These are phyloP conservation scores for Annulohypoxylon bovei DNA, from an alignment of 495 filamentous ascomycete genomes.

Conservation along the genomic window DNA sequence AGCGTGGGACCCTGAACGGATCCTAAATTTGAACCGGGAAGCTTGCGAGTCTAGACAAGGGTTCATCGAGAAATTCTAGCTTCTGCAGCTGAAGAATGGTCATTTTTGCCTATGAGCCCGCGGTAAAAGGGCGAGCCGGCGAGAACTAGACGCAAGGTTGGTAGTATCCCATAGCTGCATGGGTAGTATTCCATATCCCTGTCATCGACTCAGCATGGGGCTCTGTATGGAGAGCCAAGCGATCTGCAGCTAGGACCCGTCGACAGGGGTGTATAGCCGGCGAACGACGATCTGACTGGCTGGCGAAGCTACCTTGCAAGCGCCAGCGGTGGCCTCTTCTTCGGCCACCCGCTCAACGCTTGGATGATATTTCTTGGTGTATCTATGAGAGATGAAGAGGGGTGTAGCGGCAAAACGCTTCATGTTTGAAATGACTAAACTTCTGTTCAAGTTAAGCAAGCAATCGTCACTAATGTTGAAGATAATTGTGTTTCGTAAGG, in stretches of 20 bases:
- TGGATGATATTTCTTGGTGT: constrained; percentile 23
- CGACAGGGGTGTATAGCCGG: constrained; percentile 23
- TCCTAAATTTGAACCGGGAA: constrained; percentile 34
- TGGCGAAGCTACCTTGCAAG: constrained; percentile 26
- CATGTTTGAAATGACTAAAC: constrained; percentile 23
- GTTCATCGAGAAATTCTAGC: constrained; percentile 1
- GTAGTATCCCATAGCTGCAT: no score
- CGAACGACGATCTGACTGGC: constrained; percentile 35
- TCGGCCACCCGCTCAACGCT: constrained; percentile 39
- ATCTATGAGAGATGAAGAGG: constrained; percentile 38
- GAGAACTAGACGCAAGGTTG: constrained; percentile 34
- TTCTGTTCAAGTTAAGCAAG: constrained; percentile 18
- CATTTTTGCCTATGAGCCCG: constrained; percentile 35
- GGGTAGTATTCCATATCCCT: constrained; percentile 38
- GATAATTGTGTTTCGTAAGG: constrained; percentile 6
- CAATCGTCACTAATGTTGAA: constrained; percentile 6
- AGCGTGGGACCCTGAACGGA: constrained; percentile 29
- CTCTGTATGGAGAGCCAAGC: constrained; percentile 42
- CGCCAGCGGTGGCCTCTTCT: constrained; percentile 39
- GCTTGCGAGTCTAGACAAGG: constrained; percentile 14
- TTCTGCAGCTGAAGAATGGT: constrained; percentile 23
- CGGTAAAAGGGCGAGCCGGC: constrained; percentile 22
- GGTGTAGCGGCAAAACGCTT: constrained; percentile 38
- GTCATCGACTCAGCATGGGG: constrained; percentile 34
- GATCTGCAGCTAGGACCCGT: constrained; percentile 42